Conservation (phyloP, 2,329 filamentous ascomycete species). For the Reticulascus tulasneorum region DNA sequence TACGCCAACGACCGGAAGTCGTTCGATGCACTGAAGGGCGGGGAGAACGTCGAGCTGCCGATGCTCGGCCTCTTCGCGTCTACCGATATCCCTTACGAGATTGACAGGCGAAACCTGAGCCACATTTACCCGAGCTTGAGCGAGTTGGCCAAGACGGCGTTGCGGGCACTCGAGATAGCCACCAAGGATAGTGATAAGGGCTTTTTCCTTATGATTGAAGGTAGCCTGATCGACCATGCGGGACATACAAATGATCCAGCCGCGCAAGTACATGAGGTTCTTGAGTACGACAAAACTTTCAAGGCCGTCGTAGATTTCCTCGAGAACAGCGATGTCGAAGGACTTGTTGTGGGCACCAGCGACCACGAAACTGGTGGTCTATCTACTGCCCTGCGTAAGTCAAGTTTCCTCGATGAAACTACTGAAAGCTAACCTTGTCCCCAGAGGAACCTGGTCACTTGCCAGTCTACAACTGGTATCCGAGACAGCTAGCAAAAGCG, state of each 20-base stretch:
- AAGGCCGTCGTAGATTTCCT: slow-evolving; percentile 81
- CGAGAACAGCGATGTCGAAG: slow-evolving; percentile 65
- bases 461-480: slow-evolving; percentile 72
- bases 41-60: slow-evolving; percentile 68
- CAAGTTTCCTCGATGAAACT: slow-evolving; percentile 23
- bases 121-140: slow-evolving; percentile 82
- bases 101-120: slow-evolving; percentile 77
- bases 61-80: slow-evolving; percentile 81
- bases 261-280: slow-evolving; percentile 82
- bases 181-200: slow-evolving; percentile 82
- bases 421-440: slow-evolving; percentile 28
- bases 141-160: slow-evolving; percentile 83
- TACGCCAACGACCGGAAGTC: slow-evolving; percentile 69
- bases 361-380: slow-evolving; percentile 97
- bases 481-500: slow-evolving; percentile 68
- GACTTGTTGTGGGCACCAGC: slow-evolving; percentile 82
- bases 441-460: slow-evolving; percentile 46
- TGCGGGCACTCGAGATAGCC: slow-evolving; percentile 74
- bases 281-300: slow-evolving; percentile 92
- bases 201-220: slow-evolving; percentile 99
- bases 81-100: slow-evolving; percentile 84
- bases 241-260: slow-evolving; percentile 82
- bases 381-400: slow-evolving; percentile 70
- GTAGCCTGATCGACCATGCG: slow-evolving; percentile 92
- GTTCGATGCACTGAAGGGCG: slow-evolving; percentile 71